Percentiles rank a stretch among this genome's conserved stretches.
Conservation (phyloP, 2,329 filamentous ascomycete genomes). For the Colletotrichum sp. region DNA sequence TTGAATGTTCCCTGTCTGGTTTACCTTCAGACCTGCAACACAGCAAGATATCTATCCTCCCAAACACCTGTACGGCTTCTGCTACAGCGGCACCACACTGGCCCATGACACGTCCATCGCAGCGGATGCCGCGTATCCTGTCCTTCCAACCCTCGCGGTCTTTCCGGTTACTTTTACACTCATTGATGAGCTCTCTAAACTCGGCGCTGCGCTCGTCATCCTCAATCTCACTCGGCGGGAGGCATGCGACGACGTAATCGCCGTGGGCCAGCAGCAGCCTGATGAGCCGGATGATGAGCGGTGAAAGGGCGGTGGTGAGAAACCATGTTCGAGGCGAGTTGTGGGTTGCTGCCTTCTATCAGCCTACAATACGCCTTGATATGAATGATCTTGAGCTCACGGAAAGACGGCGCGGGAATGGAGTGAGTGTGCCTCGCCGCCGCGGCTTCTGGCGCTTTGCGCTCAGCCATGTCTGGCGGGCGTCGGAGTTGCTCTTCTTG, state of each 20-base stretch:
- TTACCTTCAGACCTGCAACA: slow-evolving; percentile 90
- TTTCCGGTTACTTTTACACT: slow-evolving; percentile 66
- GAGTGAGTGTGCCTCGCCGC: slow-evolving; percentile 30
- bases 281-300: slow-evolving; percentile 82
- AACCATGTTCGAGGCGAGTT: slow-evolving; percentile 90
- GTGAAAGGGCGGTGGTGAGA: slow-evolving; percentile 84
- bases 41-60: slow-evolving; percentile 85
- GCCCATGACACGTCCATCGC: slow-evolving; percentile 65
- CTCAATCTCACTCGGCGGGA: slow-evolving; percentile 80
- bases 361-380: slow-evolving; percentile 23
- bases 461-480: slow-evolving; percentile 16
- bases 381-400: slow-evolving; percentile 44
- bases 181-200: slow-evolving; percentile 79
- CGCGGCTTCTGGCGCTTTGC: slow-evolving; percentile 17
- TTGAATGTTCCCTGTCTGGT: not conserved
- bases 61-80: slow-evolving; percentile 84
- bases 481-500: not conserved
- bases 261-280: slow-evolving; percentile 86
- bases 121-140: slow-evolving; percentile 70
- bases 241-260: slow-evolving; percentile 86
- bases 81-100: slow-evolving; percentile 88
- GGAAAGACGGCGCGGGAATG: slow-evolving; percentile 56
- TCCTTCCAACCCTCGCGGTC: slow-evolving; percentile 81
- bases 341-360: slow-evolving; percentile 58
- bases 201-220: slow-evolving; percentile 77